Evolutionary conservation across 495 filamentous ascomycete species (phyloP).

Genomic region (Hamigera avellanea): DNA sequence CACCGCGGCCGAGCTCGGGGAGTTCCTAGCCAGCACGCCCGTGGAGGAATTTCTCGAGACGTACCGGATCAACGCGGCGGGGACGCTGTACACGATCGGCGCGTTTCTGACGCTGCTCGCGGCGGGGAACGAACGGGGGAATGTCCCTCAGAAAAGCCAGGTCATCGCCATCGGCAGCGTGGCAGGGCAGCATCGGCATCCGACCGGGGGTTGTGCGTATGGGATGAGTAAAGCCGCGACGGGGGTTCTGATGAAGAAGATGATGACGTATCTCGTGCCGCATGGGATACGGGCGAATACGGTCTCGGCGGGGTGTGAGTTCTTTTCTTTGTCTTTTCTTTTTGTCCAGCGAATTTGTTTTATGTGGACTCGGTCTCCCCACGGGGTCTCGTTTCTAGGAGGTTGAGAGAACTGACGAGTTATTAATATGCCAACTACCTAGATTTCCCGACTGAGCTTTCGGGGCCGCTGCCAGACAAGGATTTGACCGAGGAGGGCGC

Average conservation of each 20-base stretch:
- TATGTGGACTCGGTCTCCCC: no score
- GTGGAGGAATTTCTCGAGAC: conserved; percentile 4
- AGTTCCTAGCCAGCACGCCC: neutral
- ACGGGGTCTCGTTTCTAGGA: no score
- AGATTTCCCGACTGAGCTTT: conserved; percentile 6
- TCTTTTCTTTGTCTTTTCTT: conserved; percentile 4
- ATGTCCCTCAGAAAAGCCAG: conserved; percentile 42
- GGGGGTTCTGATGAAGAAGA: conserved; percentile 48
- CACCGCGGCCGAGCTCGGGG: neutral
- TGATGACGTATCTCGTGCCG: conserved; percentile 38
- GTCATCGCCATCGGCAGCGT: conserved; percentile 52
- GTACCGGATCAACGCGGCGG: conserved; percentile 22
- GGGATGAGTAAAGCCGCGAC: conserved; percentile 50
- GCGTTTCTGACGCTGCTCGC: conserved; percentile 35
- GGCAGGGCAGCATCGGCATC: conserved; percentile 40
- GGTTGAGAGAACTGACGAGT: no score
- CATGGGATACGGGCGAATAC: conserved; percentile 50
- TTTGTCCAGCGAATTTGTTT: no score
- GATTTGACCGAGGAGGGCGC: conserved; percentile 17
- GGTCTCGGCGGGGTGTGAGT: conserved; percentile 51
- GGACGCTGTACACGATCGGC: conserved; percentile 23
- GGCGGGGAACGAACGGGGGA: conserved; percentile 26
- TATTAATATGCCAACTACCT: neutral
- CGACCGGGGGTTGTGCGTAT: conserved; percentile 47
- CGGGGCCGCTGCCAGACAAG: neutral